phyloP scores from a whole-genome alignment of 129 eudicot genomes.

The Pulicaria dysenterica region DNA sequence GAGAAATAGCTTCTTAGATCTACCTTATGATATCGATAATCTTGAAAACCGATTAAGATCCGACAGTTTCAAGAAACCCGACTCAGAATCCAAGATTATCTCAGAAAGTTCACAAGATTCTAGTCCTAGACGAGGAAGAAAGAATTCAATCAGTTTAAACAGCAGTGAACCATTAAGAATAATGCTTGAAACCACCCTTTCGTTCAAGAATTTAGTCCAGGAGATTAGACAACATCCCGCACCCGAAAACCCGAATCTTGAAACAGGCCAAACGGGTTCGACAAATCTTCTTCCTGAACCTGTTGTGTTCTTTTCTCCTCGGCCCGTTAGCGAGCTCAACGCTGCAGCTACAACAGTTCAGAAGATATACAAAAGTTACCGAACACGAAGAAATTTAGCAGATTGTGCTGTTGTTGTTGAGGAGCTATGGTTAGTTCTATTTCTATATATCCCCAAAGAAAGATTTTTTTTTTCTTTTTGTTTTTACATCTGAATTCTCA shows the following conservation, averaged over 20 bases:
- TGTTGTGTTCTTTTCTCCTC: constrained; percentile 65
- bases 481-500: background rate
- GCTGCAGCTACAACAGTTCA: constrained; percentile 89
- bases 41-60: constrained; percentile 42
- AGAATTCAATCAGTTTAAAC: constrained; percentile 54
- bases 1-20: constrained; percentile 32
- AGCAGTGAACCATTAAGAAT: constrained; percentile 55
- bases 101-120: constrained; percentile 32
- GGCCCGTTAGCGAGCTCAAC: constrained; percentile 83
- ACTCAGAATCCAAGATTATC: constrained; percentile 38
- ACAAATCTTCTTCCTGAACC: constrained; percentile 64
- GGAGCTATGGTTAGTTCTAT: constrained; percentile 77
- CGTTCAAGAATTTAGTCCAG: constrained; percentile 67
- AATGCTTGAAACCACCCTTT: constrained; percentile 64
- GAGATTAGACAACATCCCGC: constrained; percentile 39
- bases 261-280: constrained; percentile 37
- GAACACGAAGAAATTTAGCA: constrained; percentile 85
- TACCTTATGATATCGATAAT: constrained; percentile 35
- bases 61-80: constrained; percentile 47
- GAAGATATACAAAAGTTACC: constrained; percentile 80
- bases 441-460: background rate
- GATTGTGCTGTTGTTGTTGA: constrained; percentile 96
- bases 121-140: constrained; percentile 30
- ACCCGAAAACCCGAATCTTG: constrained; percentile 20
- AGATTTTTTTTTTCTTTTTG: background rate